Percentiles rank a stretch among this genome's conserved stretches.
phyloP scores from a whole-genome alignment of 495 filamentous ascomycete genomes.

The Tuber borchii region DNA sequence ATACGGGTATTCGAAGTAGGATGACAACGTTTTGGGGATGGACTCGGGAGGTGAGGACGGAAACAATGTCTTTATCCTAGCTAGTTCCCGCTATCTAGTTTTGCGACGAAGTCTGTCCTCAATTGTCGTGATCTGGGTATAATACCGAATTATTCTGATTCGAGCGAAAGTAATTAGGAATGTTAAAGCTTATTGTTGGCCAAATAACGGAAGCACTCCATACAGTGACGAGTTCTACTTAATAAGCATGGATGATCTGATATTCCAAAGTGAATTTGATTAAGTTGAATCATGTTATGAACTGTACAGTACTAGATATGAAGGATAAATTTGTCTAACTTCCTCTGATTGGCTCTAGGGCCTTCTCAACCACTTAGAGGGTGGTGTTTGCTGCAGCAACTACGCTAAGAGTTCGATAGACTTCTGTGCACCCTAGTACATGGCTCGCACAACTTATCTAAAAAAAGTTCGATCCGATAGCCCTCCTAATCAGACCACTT shows the following conservation, averaged over 20 bases:
- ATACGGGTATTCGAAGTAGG: not conserved
- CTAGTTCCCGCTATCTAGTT: not conserved
- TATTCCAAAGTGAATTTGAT: not conserved
- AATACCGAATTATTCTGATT: not conserved
- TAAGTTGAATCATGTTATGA: not conserved
- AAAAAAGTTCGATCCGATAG: no score
- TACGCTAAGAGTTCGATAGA: no score
- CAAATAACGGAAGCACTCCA: not conserved
- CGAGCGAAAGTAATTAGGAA: not conserved
- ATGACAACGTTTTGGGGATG: not conserved
- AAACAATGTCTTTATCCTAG: not conserved
- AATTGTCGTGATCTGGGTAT: not conserved
- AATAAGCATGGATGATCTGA: not conserved
- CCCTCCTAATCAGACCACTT: no score
- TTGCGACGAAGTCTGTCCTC: not conserved
- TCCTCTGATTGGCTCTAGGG: no score
- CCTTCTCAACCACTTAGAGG: no score
- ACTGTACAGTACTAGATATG: no score
- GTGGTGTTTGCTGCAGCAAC: no score
- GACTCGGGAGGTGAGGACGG: not conserved
- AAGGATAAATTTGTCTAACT: no score
- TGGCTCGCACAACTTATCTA: no score
- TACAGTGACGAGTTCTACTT: not conserved
- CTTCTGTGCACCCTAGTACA: no score
- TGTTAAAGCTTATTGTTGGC: not conserved